phyloP scores from a whole-genome alignment of 805 yeast genomes.

The Scheffersomyces stipitis region DNA sequence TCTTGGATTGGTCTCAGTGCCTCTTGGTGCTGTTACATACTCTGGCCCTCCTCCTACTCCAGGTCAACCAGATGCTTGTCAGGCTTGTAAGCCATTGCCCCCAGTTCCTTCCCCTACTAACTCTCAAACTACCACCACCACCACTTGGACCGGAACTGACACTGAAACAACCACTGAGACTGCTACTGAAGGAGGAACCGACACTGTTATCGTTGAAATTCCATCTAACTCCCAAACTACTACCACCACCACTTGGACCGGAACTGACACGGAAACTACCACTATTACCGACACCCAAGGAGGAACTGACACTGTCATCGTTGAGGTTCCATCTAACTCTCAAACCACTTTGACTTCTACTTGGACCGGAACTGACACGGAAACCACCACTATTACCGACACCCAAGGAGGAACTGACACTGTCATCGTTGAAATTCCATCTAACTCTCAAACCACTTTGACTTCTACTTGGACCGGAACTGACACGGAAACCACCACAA shows the following conservation, averaged over 20 bases:
- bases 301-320: no score
- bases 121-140: background rate
- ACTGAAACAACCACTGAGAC: background rate
- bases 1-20: conserved; percentile 2
- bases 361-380: conserved; percentile 9
- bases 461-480: conserved; percentile 4
- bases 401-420: conserved; percentile 5
- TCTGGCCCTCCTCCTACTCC: conserved; percentile 9
- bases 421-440: conserved; percentile 6
- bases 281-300: no score
- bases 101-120: conserved; percentile 1
- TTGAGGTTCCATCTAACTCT: no score
- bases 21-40: conserved; percentile 10
- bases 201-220: no score
- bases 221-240: no score
- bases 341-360: no score
- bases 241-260: no score
- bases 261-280: no score
- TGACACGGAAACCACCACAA: no score
- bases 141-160: no score
- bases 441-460: no score
- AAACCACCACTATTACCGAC: conserved; percentile 5
- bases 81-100: conserved; percentile 5
- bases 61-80: conserved; percentile 6
- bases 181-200: no score